phyloP scores from a whole-genome alignment of 768 basidiomycete species.

The Suillus sp. region DNA sequence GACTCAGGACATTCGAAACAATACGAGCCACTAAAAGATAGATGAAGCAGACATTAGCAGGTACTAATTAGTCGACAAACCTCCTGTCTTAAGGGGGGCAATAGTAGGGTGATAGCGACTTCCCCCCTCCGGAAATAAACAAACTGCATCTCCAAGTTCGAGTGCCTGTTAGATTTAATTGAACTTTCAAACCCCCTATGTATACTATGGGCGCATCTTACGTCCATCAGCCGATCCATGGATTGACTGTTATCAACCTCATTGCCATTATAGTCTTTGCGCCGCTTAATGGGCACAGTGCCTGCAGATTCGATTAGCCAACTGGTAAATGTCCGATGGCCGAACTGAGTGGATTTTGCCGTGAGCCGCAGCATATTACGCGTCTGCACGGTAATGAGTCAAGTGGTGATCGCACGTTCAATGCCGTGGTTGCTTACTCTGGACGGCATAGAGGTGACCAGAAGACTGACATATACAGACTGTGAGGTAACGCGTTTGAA shows the following conservation, averaged over 20 bases:
- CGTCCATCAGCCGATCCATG: slow-evolving; percentile 72
- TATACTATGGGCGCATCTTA: slow-evolving; percentile 28
- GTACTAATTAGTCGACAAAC: slow-evolving; percentile 38
- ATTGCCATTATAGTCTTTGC: slow-evolving; percentile 64
- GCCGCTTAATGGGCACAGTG: slow-evolving; percentile 79
- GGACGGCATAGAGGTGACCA: slow-evolving; percentile 73
- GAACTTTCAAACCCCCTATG: slow-evolving; percentile 10
- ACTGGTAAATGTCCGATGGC: slow-evolving; percentile 79
- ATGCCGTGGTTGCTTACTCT: slow-evolving; percentile 43
- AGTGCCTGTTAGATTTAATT: slow-evolving; percentile 53
- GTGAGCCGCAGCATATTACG: slow-evolving; percentile 83
- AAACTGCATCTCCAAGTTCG: slow-evolving; percentile 76
- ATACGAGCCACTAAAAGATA: slow-evolving; percentile 66
- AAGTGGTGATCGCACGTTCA: background rate
- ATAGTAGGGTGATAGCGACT: slow-evolving; percentile 87
- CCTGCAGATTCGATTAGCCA: slow-evolving; percentile 91
- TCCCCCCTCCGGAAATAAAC: slow-evolving; percentile 85
- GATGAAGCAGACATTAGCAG: slow-evolving; percentile 8
- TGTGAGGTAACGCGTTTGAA: background rate
- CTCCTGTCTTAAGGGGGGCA: slow-evolving; percentile 86
- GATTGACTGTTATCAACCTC: slow-evolving; percentile 64
- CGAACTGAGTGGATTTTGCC: slow-evolving; percentile 87
- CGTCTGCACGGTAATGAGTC: slow-evolving; percentile 42
- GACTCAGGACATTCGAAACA: slow-evolving; percentile 74
- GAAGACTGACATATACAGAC: slow-evolving; percentile 45